Percentiles rank a stretch among this genome's conserved stretches.
Conservation (phyloP, 768 basidiomycete species). For the Agaricus subrufescens region DNA sequence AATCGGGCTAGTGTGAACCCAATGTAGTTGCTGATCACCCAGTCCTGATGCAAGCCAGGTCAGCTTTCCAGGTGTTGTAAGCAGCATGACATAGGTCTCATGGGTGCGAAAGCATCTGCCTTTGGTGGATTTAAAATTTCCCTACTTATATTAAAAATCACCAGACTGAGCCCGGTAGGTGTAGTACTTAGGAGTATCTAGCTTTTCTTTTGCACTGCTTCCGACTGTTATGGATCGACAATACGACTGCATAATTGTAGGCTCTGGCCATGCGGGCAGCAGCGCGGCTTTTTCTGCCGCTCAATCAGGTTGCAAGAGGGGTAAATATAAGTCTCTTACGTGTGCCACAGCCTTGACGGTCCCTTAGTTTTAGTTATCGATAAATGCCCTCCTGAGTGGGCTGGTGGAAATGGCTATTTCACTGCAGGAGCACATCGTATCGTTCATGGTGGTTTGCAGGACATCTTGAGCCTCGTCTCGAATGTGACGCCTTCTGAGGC, state of each 20-base stretch:
- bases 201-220: background rate
- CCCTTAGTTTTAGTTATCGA: constrained; percentile 53
- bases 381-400: constrained; percentile 60
- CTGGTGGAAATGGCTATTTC: constrained; percentile 69
- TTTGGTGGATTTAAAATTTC: too few species aligned
- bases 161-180: too few species aligned
- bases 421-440: constrained; percentile 68
- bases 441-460: constrained; percentile 54
- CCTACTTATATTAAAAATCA: too few species aligned
- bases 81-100: too few species aligned
- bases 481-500: constrained; percentile 15
- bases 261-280: constrained; percentile 64
- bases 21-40: too few species aligned
- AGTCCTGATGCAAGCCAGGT: too few species aligned
- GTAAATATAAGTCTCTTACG: constrained; percentile 18
- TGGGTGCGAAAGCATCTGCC: too few species aligned
- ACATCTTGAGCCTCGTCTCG: constrained; percentile 51
- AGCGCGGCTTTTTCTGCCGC: constrained; percentile 59
- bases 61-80: too few species aligned
- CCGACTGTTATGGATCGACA: constrained; percentile 1
- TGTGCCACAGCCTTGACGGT: background rate
- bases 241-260: constrained; percentile 59
- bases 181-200: too few species aligned
- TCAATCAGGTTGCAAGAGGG: constrained; percentile 53
- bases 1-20: too few species aligned